A percentile compares a stretch with the other conserved stretches of the same genome.
Evolutionary conservation across 2,329 filamentous ascomycete species (phyloP).

Genomic region (Epichloe hybrida): DNA sequence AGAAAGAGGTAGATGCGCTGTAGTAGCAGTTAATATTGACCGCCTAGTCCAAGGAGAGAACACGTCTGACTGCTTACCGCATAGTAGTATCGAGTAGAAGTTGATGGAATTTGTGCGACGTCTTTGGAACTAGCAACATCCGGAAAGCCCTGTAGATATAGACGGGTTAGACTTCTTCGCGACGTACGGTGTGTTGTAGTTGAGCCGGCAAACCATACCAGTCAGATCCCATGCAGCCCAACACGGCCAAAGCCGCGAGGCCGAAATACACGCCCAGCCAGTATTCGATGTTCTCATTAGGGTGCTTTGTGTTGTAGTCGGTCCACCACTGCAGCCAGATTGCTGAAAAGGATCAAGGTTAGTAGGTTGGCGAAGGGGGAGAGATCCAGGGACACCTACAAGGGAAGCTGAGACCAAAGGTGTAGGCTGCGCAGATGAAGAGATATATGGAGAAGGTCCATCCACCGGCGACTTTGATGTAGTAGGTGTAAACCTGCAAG

Average conservation of each 20-base stretch:
- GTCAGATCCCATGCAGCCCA: conserved; percentile 7
- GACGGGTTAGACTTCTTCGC: neutral
- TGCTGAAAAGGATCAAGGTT: conserved; percentile 2
- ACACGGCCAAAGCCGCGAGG: conserved; percentile 7
- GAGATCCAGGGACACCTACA: conserved; percentile 5
- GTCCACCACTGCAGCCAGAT: conserved; percentile 16
- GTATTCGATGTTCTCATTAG: conserved; percentile 9
- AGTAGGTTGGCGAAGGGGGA: neutral
- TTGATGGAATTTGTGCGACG: conserved; percentile 11
- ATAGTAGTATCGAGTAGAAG: conserved; percentile 18
- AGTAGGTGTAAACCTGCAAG: conserved; percentile 9
- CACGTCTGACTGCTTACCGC: conserved; percentile 3
- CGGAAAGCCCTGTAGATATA: conserved; percentile 8
- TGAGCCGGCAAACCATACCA: conserved; percentile 4
- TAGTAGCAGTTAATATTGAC: neutral
- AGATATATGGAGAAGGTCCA: conserved; percentile 8
- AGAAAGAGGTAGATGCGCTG: conserved; percentile 17
- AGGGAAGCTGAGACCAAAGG: conserved; percentile 11
- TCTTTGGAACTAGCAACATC: conserved; percentile 15
- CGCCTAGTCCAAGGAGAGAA: neutral
- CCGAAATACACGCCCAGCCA: conserved; percentile 11
- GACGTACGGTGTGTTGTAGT: neutral
- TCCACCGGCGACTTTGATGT: conserved; percentile 9
- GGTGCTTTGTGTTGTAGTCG: conserved; percentile 8
- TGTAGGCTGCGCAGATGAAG: conserved; percentile 8